phyloP scores from a whole-genome alignment of 164 flowering plant genomes.

The Piper betle region DNA sequence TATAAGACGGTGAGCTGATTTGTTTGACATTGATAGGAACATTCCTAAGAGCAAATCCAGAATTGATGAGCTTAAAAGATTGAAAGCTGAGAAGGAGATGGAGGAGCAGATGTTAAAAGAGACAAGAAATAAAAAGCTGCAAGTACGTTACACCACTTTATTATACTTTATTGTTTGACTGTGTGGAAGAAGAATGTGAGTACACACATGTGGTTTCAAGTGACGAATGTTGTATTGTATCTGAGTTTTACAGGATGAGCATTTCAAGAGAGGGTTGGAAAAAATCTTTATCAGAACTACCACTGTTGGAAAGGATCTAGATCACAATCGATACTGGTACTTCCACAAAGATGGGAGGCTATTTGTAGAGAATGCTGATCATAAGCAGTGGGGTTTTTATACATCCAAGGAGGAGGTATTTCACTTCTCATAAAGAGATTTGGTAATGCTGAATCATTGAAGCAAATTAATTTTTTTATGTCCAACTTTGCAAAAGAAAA shows the following conservation, averaged over 20 bases:
- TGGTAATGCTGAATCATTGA: no score
- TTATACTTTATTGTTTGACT: not conserved
- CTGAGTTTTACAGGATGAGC: conserved; percentile 7
- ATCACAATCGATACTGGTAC: conserved; percentile 10
- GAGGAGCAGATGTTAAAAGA: conserved; percentile 4
- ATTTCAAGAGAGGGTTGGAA: conserved; percentile 8
- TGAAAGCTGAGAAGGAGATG: conserved; percentile 1
- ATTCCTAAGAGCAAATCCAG: not conserved
- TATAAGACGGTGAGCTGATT: not conserved
- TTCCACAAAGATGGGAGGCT: conserved; percentile 8
- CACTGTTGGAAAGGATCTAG: conserved; percentile 10
- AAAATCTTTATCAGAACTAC: conserved; percentile 7
- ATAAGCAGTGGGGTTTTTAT: conserved; percentile 9
- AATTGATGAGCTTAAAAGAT: conserved; percentile 3
- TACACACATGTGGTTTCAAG: not conserved
- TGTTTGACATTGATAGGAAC: not conserved
- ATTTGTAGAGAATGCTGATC: conserved; percentile 12
- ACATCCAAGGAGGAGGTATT: conserved; percentile 11
- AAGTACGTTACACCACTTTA: not conserved
- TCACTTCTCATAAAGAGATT: not conserved
- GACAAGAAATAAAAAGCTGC: conserved; percentile 6
- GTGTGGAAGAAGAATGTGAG: not conserved
- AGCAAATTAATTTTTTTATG: no score
- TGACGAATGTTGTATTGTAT: not conserved
- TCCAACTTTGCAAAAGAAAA: no score